These are phyloP conservation scores for Boletus sp. DNA, from an alignment of 768 basidiomycete genomes.

Conservation along the genomic window DNA sequence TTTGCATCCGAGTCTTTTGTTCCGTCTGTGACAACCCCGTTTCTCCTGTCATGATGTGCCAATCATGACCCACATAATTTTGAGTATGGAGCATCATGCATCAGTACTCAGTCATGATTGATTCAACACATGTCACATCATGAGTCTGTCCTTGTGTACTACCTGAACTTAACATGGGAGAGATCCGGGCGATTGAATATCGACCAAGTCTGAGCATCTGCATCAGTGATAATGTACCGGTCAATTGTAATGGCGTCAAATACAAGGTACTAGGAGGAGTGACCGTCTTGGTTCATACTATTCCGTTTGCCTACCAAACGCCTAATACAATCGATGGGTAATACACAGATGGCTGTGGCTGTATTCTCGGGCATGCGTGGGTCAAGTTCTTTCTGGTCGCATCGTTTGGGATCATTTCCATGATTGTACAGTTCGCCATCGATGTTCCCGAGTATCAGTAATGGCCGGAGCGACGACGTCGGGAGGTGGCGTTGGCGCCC, in stretches of 20 bases:
- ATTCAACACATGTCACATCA: background rate
- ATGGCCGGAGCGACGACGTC: slow-evolving; percentile 8
- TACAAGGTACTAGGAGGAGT: background rate
- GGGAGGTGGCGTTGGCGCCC: slow-evolving; percentile 47
- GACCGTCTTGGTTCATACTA: background rate
- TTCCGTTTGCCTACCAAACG: background rate
- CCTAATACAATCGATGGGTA: slow-evolving; percentile 3
- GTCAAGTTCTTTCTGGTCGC: background rate
- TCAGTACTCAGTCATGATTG: background rate
- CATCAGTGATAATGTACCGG: background rate
- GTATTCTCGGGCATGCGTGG: background rate
- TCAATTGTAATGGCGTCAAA: background rate
- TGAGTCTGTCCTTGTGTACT: background rate
- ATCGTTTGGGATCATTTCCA: slow-evolving; percentile 28
- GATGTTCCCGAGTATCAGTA: slow-evolving; percentile 30
- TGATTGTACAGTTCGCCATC: slow-evolving; percentile 39
- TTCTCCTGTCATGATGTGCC: background rate
- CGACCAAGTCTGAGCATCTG: background rate
- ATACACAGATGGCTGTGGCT: slow-evolving; percentile 6
- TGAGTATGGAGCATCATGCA: background rate
- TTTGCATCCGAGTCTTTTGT: background rate
- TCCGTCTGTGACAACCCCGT: background rate
- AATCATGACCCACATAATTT: background rate
- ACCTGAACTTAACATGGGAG: background rate
- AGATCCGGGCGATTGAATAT: background rate